A percentile compares a stretch with the other conserved stretches of the same genome.
Evolutionary conservation across 2,329 filamentous ascomycete genomes (phyloP).

Genomic region (Periconia sp.): DNA sequence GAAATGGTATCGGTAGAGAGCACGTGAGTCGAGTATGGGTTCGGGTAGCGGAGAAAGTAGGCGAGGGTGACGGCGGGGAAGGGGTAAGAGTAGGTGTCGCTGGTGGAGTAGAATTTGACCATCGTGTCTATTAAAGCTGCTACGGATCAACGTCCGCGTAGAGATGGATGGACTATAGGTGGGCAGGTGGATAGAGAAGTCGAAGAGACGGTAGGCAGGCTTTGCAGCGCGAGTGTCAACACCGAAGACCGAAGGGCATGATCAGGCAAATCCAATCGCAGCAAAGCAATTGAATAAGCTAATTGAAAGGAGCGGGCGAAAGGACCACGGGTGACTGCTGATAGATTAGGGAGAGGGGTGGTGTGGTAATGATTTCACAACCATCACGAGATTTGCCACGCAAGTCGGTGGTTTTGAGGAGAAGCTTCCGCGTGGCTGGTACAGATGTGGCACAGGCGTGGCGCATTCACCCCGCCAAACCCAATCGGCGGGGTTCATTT

Average conservation of each 20-base stretch:
- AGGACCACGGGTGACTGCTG: neutral
- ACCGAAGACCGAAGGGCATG: slow-evolving; percentile 27
- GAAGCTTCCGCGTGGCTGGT: slow-evolving; percentile 14
- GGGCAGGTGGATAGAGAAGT: slow-evolving; percentile 1
- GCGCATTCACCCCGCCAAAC: slow-evolving; percentile 2
- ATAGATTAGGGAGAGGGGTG: slow-evolving; percentile 8
- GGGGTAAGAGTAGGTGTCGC: slow-evolving; percentile 75
- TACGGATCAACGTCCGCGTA: neutral
- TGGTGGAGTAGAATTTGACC: slow-evolving; percentile 57
- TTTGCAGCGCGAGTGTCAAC: slow-evolving; percentile 25
- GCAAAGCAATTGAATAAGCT: slow-evolving; percentile 18
- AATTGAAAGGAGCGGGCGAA: slow-evolving; percentile 1
- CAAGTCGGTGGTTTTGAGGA: neutral
- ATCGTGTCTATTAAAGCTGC: slow-evolving; percentile 28
- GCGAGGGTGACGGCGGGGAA: slow-evolving; percentile 85
- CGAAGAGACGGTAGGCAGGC: slow-evolving; percentile 17
- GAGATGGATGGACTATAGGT: slow-evolving; percentile 1
- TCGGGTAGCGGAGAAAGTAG: slow-evolving; percentile 88
- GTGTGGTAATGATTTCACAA: slow-evolving; percentile 23
- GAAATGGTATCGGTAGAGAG: slow-evolving; percentile 81
- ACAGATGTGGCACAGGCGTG: slow-evolving; percentile 4
- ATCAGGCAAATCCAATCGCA: slow-evolving; percentile 28
- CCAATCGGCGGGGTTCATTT: neutral
- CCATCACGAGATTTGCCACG: slow-evolving; percentile 33
- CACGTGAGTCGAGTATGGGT: slow-evolving; percentile 81